Percentiles rank a stretch among this genome's conserved stretches.
Conservation (phyloP, 2,329 filamentous ascomycete species). For the Aspergillus thermomutatus region DNA sequence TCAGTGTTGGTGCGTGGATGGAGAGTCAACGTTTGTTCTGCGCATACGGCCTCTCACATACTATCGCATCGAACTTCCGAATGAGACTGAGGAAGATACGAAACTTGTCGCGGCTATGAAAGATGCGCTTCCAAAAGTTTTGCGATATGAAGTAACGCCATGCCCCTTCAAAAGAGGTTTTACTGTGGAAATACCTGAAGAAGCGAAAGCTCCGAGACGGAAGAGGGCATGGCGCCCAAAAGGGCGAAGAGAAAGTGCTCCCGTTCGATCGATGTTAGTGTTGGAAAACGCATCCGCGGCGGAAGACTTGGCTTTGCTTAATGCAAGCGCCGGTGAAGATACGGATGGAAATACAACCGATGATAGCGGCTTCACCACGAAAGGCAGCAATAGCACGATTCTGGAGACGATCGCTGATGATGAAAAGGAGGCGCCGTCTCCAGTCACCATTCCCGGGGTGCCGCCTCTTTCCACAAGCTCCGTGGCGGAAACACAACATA, state of each 20-base stretch:
- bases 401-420: conserved; percentile 22
- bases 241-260: conserved; percentile 41
- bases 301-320: conserved; percentile 19
- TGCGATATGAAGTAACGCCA: conserved; percentile 82
- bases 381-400: conserved; percentile 20
- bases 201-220: conserved; percentile 61
- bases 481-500: conserved; percentile 28
- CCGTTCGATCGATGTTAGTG: conserved; percentile 13
- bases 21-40: conserved; percentile 78
- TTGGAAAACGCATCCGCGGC: conserved; percentile 12
- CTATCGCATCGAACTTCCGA: conserved; percentile 84
- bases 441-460: conserved; percentile 8
- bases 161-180: conserved; percentile 82
- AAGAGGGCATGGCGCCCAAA: conserved; percentile 68
- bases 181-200: conserved; percentile 68
- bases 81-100: conserved; percentile 60
- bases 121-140: conserved; percentile 64
- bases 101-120: conserved; percentile 65
- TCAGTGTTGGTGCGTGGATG: conserved; percentile 91
- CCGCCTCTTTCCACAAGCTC: conserved; percentile 16
- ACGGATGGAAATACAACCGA: conserved; percentile 33
- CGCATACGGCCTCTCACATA: conserved; percentile 80
- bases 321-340: conserved; percentile 28
- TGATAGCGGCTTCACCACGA: conserved; percentile 24
- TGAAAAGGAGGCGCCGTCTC: conserved; percentile 11